Base-by-base conservation (phyloP, 2,329 filamentous ascomycete species). In the Colletotrichum falcatum region DNA sequence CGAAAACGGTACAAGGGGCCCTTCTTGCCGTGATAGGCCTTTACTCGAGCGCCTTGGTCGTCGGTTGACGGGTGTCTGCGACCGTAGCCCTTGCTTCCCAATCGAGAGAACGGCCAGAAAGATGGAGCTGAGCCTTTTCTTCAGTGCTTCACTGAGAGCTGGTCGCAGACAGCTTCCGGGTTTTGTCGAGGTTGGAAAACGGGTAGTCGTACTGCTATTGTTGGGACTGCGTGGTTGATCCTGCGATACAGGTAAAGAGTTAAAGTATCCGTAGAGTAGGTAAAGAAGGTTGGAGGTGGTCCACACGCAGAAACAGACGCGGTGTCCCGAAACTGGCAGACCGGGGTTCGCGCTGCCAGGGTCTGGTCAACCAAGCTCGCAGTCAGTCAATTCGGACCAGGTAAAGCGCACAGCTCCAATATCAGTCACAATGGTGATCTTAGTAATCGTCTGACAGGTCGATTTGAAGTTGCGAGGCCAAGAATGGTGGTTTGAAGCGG, bases 331-430 rank as follows among this genome's bases (percentile, higher is more conserved):
- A 61, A 55, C 30, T 39, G 48, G 30, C 35, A 59, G 62, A 70
- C 67, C 49, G 28, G 67, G 63, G 63, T 59, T 66, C 63, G 67
- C 67, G 67, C 49, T 53, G 56, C 49, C 28, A 30, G 30, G 39
- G 33, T 33, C n/a, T 42, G 23, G 30, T 39, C 44, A 33, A 39
- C 16, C 11, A 61, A 49, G 23, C 59, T 61, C 33, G 46, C 23
- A 28, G 23, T 39, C 33, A n/a, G 16, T 39, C 33, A 37, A 23
- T 49, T 30, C n/a, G 16, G n/a, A 44, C 5, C 35, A 37, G 46
- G 12, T 20, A 7, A 48, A 30, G 33, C n/a, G 26, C 33, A 26
- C 12, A 59, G 53, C n/a, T 46, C 11, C 48, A n/a, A 9, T 5
- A 3, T 30, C 30, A 26, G 3, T 30, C 30, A 26, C 26, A 23